Percentiles rank a stretch among this genome's conserved stretches.
These are phyloP conservation scores for Tarenaya hassleriana DNA, from an alignment of 345 rosid genomes.

Conservation along the genomic window DNA sequence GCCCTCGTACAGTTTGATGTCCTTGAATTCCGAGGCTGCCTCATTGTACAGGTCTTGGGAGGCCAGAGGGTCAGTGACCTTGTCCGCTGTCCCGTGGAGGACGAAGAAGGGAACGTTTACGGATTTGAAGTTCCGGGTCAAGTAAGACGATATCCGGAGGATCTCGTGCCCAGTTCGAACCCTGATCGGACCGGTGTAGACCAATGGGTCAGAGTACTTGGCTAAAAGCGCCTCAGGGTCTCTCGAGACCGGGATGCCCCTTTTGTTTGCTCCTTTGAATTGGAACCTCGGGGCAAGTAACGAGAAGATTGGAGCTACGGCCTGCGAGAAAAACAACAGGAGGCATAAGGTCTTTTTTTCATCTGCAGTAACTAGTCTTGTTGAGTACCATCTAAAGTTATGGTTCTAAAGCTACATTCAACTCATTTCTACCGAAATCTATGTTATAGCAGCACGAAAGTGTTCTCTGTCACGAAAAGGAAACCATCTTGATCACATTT, in stretches of 20 bases:
- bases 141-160: constrained; percentile 64
- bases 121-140: constrained; percentile 61
- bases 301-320: constrained; percentile 86
- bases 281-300: constrained; percentile 73
- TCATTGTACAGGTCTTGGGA: constrained; percentile 73
- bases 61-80: constrained; percentile 88
- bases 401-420: no score
- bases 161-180: constrained; percentile 96
- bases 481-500: background rate
- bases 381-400: no score
- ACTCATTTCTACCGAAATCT: background rate
- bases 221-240: constrained; percentile 89
- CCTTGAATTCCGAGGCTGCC: constrained; percentile 73
- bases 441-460: background rate
- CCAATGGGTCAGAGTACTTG: constrained; percentile 89
- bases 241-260: constrained; percentile 92
- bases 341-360: background rate
- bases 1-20: constrained; percentile 86
- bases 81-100: constrained; percentile 91
- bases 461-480: background rate
- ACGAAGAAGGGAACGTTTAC: constrained; percentile 78
- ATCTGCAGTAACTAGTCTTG: background rate
- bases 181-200: constrained; percentile 94
- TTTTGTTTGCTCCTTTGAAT: constrained; percentile 96
- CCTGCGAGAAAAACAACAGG: constrained; percentile 37